Conservation (phyloP, 1,139 yeast species). For the Suhomyces anneliseae region DNA sequence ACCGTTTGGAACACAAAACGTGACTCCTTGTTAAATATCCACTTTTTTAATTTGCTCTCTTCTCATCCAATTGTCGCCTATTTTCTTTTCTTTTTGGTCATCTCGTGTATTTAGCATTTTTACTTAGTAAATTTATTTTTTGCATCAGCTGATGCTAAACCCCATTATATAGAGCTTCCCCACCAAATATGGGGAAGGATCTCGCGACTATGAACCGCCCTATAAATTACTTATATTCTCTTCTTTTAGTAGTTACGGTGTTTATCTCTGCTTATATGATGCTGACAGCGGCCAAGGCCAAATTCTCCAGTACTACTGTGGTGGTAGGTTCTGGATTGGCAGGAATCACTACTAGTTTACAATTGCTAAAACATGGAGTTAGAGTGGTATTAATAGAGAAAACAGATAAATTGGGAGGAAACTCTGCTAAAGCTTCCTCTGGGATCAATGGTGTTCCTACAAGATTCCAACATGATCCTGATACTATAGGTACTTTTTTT, state of each 20-base stretch:
- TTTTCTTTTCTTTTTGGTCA: no score
- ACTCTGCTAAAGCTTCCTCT: constrained; percentile 40
- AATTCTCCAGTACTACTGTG: constrained; percentile 12
- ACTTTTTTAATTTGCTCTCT: no score
- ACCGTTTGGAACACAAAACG: no score
- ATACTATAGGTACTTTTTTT: constrained; percentile 25
- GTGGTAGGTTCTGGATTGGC: constrained; percentile 41
- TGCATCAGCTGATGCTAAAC: background rate
- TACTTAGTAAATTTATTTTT: no score
- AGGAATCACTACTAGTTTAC: constrained; percentile 34
- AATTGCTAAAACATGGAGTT: constrained; percentile 25
- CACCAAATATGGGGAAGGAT: background rate
- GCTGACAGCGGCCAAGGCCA: constrained; percentile 3
- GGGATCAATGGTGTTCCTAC: constrained; percentile 44
- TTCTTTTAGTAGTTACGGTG: background rate
- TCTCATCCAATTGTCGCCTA: no score
- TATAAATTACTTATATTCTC: no score
- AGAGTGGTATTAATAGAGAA: constrained; percentile 34
- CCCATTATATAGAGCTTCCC: background rate
- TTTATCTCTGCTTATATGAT: background rate
- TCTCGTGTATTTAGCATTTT: no score
- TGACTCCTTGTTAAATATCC: no score
- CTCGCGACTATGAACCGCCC: background rate
- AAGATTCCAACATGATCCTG: constrained; percentile 24
- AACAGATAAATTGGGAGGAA: constrained; percentile 34